Base-by-base conservation (phyloP, 176 grass and related monocot species). In the Eremochloa ophiuroides region DNA sequence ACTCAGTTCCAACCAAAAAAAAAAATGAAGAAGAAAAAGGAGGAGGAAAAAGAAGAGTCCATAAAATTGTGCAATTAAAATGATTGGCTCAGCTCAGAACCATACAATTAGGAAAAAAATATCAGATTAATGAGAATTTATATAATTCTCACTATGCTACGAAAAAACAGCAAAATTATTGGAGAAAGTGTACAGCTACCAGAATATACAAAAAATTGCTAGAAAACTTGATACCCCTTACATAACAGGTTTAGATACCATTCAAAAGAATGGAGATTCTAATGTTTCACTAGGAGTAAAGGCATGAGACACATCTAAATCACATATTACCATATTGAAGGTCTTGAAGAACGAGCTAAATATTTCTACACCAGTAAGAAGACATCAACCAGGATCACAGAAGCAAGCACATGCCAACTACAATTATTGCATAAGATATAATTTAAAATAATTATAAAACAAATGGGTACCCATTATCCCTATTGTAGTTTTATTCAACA, bases 211-310 rank as follows among this genome's bases (percentile, higher is more conserved):
- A 29, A 63, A 71, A 78, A 30, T 15, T 53, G 22, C 60, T 72
- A 71, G 16, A 40, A 34, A 79, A 31, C 44, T 51, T 73, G 28
- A 71, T 72, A 79, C 33, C 39, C 42, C 41, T 77, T 72, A 55
- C 23, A 73, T 41, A 42, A 42, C 44, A 80, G 59, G 59, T 74
- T 2, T 48, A 85, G 12, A 70, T 70, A 78, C 27, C 64, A 50
- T 25, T 66, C 1, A 37, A 9, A 79, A 62, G 10, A 40, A 76
- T 29, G 16, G 25, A 41, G 29, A 42, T 73, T 47, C 34, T 31
- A 31, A 44, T 63, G 35, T 80, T 80, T 74, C 68, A 62, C 7
- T 40, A 51, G 39, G 27, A 62, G 15, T 48, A 8, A 47, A 9
- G 8, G 69, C 53, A 78, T 28, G 31, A 60, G 61, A 64, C 9